Evolutionary conservation across 768 basidiomycete species (phyloP), one percentile per base, ranked within the genome.

Genomic region (Hygrophoropsis aurantiaca): DNA sequence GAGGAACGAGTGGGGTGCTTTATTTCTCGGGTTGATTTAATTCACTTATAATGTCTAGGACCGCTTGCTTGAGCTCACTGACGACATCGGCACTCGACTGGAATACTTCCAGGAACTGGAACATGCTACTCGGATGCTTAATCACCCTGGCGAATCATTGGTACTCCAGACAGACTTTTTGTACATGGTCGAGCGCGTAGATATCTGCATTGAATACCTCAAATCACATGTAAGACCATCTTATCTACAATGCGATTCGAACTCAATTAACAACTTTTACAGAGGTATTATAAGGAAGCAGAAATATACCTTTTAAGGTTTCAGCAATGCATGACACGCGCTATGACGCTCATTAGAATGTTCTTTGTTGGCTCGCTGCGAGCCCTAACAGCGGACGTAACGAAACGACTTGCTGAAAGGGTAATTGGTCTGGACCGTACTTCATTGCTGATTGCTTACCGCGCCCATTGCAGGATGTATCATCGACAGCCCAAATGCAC

Each of bases 331-430:
- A 87, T 98, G 81, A 97, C 93, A 0, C 83, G 97, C 21, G 89
- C 92, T 9, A 97, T 98, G 95, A 98, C 94, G 0, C 78, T 99
- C 36, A 91, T 98, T 72, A 95, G 90, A 67, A 94, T 98, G 84
- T 94, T 88, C 68, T 97, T 97, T 58, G 84, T 95, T 5, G 87
- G 85, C 4, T 87, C 89, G 7, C 72, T 98, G 5, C 78, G 87
- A 33, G 83, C 87, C 0, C 75, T 97, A 10, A 82, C 87, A 1
- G 70, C 79, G 4, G 95, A 98, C 56, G 79, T 95, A 18, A 78
- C 79, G 1, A 87, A 78, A 56, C 79, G 87, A 9, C 62, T 94
- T 37, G 75, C 75, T 2, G 92, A 94, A 50, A 88, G 86, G 74
- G 90, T 85, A 48, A 13, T 39, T 36, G 40, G 10, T 15, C 5